These are phyloP conservation scores for Acacia acuminata DNA, from an alignment of 306 rosid species.

Conservation along the genomic window DNA sequence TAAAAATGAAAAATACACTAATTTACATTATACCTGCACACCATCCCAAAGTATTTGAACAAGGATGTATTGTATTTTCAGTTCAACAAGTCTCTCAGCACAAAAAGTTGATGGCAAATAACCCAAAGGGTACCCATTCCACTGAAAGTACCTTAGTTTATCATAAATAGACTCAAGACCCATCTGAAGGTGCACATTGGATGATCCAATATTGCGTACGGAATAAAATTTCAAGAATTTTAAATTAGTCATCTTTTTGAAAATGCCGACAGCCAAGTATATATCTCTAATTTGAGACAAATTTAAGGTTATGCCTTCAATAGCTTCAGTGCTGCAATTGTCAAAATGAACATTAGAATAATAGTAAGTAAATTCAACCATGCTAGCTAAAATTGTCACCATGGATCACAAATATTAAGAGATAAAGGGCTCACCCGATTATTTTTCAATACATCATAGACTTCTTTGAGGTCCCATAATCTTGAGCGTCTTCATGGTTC, in stretches of 20 bases:
- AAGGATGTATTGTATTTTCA: neutral
- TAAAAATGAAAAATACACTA: neutral
- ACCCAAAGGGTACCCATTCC: neutral
- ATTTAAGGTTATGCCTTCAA: neutral
- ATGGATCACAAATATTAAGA: neutral
- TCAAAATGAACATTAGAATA: neutral
- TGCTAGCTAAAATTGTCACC: neutral
- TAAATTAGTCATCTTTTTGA: neutral
- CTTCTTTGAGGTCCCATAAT: neutral
- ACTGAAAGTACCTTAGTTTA: neutral
- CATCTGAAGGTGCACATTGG: neutral
- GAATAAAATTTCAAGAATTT: neutral
- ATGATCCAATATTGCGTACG: neutral
- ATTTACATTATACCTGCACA: neutral
- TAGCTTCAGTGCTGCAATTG: neutral
- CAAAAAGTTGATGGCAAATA: neutral
- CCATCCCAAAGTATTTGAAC: constrained; percentile 17
- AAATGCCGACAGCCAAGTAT: neutral
- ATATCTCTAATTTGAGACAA: neutral
- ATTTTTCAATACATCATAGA: neutral
- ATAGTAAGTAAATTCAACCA: neutral
- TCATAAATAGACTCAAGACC: neutral
- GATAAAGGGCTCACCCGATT: neutral
- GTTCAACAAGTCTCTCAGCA: neutral
- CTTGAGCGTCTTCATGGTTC: neutral